Percentiles rank a stretch among this genome's conserved stretches.
phyloP scores from a whole-genome alignment of 306 rosid genomes.

The Vicia villosa region DNA sequence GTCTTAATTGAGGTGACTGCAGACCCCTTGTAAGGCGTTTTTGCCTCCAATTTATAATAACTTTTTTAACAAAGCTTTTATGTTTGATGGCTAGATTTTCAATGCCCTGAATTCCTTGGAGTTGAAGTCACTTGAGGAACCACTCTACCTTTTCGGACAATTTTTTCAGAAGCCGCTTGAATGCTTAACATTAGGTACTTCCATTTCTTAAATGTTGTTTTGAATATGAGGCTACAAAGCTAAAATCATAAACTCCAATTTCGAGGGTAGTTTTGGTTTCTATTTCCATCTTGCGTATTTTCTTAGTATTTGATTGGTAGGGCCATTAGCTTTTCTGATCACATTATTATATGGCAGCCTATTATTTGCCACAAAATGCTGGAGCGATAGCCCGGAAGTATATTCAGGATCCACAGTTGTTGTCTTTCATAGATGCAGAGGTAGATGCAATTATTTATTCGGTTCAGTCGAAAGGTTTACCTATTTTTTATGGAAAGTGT shows the following conservation, averaged over 20 bases:
- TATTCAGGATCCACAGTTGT: conserved; percentile 74
- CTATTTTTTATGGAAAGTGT: conserved; percentile 4
- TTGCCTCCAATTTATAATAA: conserved; percentile 38
- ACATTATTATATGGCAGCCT: conserved; percentile 59
- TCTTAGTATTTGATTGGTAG: conserved; percentile 17
- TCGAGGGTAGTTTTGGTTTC: conserved; percentile 18
- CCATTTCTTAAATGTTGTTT: conserved; percentile 14
- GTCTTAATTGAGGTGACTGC: conserved; percentile 51
- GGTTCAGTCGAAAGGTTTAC: conserved; percentile 28
- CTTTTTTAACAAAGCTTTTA: conserved; percentile 35
- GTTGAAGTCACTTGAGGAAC: conserved; percentile 95
- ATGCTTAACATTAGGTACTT: conserved; percentile 91
- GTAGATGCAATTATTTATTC: conserved; percentile 49
- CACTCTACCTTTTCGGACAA: conserved; percentile 93
- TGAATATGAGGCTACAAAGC: not conserved
- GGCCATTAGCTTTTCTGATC: conserved; percentile 30
- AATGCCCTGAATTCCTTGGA: conserved; percentile 92
- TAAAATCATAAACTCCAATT: conserved; percentile 15
- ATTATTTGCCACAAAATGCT: conserved; percentile 93
- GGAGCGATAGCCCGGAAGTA: conserved; percentile 87
- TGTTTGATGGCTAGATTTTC: conserved; percentile 66
- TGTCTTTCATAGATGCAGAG: conserved; percentile 98
- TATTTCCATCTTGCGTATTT: conserved; percentile 4
- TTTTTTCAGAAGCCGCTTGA: conserved; percentile 85
- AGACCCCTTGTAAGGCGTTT: conserved; percentile 42